Evolutionary conservation across 1,284 basidiomycete genomes (phyloP).

Genomic region (Fomitopsis palustris): DNA sequence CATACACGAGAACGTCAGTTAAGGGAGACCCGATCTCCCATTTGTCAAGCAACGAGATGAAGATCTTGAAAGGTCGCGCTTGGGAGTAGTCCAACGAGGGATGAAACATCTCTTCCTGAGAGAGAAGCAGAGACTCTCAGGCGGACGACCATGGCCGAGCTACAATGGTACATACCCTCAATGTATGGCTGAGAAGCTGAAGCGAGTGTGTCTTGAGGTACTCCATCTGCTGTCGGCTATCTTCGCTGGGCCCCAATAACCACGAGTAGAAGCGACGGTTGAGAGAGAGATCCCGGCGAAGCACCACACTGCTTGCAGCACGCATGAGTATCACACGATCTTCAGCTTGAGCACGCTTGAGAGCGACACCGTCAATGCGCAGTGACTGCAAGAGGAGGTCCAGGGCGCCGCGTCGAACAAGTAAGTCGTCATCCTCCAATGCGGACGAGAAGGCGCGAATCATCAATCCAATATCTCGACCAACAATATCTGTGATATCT

Average conservation of each 20-base stretch:
- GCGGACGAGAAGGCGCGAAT: slow-evolving; percentile 88
- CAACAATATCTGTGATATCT: slow-evolving; percentile 78
- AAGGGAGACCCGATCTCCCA: slow-evolving; percentile 91
- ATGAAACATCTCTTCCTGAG: slow-evolving; percentile 70
- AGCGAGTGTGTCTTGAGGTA: slow-evolving; percentile 73
- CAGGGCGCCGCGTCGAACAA: slow-evolving; percentile 79
- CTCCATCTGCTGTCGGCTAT: slow-evolving; percentile 64
- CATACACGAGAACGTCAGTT: slow-evolving; percentile 76
- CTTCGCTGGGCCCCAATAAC: slow-evolving; percentile 84
- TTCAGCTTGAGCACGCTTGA: slow-evolving; percentile 60
- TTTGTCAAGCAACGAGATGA: slow-evolving; percentile 93
- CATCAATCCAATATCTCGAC: slow-evolving; percentile 87
- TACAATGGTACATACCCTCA: slow-evolving; percentile 48
- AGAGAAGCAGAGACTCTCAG: background rate
- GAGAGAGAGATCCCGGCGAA: slow-evolving; percentile 89
- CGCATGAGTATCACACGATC: slow-evolving; percentile 79
- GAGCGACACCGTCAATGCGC: slow-evolving; percentile 66
- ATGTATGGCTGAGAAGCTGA: slow-evolving; percentile 61
- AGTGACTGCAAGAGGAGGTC: slow-evolving; percentile 80
- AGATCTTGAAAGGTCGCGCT: slow-evolving; percentile 90
- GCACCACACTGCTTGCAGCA: slow-evolving; percentile 77
- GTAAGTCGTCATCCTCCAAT: slow-evolving; percentile 85
- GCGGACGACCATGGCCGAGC: slow-evolving; percentile 1
- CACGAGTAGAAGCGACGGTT: slow-evolving; percentile 93
- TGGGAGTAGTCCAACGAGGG: slow-evolving; percentile 70